Evolutionary conservation across 208 protist species (phyloP), one percentile per base, ranked within the genome.

Genomic region (Sergeia podlipaevii): DNA sequence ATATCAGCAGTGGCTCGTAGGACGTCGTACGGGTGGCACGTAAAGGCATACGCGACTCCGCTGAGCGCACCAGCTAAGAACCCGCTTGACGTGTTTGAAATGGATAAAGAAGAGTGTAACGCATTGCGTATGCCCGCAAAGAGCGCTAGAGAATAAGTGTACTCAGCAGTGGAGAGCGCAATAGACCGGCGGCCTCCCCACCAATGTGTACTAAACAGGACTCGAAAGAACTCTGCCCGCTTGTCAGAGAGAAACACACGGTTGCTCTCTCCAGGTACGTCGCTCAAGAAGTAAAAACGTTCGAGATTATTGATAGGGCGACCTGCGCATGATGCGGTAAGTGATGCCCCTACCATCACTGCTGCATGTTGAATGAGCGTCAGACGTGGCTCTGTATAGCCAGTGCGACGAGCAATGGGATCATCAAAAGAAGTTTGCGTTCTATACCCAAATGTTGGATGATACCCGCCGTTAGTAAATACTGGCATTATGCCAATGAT

Each of bases 21-120:
- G 21, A 92, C 85, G 43, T 91, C 80, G 47, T 84, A 87, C 11
- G 88, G 88, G 46, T 95, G 84, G 13, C 72, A 62, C 44, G 81
- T 15, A 13, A 49, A 58, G 3, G 84, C 61, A 52, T 81, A 85
- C 7, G 49, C 55, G 4, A 65, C 53, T 1, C 84, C 88, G 0
- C 75, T 65, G 10, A 69, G 17, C 2, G 67, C 78, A n/a, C 88
- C 88, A 2, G 84, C 75, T 13, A 70, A 46, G 51, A 81, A 74
- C 10, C 88, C 84, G n/a, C 57, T 20, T 21, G 20, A 30, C 47
- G 59, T 30, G 42, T 20, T 18, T 23, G 5, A 30, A 43, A 27
- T 50, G 36, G 27, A 24, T 32, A 7, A 61, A 28, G 3, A 11
- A 3, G 6, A 47, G 10, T 4, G 51, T 17, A 26, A 42, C 15